A percentile compares a stretch with the other conserved stretches of the same genome.
Evolutionary conservation across 1,284 basidiomycete genomes (phyloP).

Genomic region (Salmacisia buchloeana): DNA sequence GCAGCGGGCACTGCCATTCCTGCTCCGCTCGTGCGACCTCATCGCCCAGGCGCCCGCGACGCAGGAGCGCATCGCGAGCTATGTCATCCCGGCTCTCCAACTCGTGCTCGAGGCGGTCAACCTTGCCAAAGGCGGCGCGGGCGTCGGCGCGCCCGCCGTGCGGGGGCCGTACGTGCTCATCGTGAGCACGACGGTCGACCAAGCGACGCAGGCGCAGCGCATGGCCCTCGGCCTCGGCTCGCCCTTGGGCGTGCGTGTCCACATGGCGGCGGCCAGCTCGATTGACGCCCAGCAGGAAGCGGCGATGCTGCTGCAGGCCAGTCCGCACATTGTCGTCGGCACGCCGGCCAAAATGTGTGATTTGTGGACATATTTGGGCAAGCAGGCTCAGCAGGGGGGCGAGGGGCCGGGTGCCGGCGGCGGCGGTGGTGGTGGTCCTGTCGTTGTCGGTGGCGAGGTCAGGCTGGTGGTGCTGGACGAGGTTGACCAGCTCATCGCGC

Average conservation of each 20-base stretch:
- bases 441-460: constrained; percentile 61
- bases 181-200: constrained; percentile 94
- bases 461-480: constrained; percentile 91
- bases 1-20: constrained; percentile 88
- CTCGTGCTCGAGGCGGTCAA: constrained; percentile 50
- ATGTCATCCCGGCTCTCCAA: constrained; percentile 53
- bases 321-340: constrained; percentile 86
- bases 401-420: too few relatives aligned
- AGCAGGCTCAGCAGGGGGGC: constrained; percentile 51
- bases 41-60: constrained; percentile 98
- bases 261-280: constrained; percentile 33
- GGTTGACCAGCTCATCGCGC: constrained; percentile 92
- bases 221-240: constrained; percentile 92
- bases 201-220: constrained; percentile 94
- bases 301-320: constrained; percentile 25
- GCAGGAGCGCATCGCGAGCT: constrained; percentile 94
- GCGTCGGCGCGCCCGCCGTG: constrained; percentile 64
- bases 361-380: constrained; percentile 72
- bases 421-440: too few relatives aligned
- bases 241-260: constrained; percentile 53
- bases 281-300: constrained; percentile 34
- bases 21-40: constrained; percentile 86
- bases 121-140: constrained; percentile 71
- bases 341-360: constrained; percentile 94
- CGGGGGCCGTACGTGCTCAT: constrained; percentile 60